Evolutionary conservation across 2,329 filamentous ascomycete genomes (phyloP), one percentile per base, ranked within the genome.

Genomic region (Hymenoscyphus repandus): DNA sequence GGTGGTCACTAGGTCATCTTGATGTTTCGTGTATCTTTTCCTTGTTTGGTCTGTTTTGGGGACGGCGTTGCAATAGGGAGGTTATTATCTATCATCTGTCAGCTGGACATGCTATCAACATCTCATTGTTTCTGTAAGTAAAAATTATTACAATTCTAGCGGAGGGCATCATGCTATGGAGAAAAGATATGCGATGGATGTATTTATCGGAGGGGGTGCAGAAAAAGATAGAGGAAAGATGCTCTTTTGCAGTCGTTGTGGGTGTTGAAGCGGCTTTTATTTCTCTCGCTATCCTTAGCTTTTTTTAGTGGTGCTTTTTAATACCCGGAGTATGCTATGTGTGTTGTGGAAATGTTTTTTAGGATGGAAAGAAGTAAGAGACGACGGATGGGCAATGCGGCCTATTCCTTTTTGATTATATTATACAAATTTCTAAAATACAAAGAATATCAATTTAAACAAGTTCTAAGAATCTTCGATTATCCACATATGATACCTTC

Each of bases 1-100:
- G 82, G 82, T 47, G 62, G 65, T 43, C 63, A 55, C 45, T 65
- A 60, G 45, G 41, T 46, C 34, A 31, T 45, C 30, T 27, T 11
- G 13, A 4, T 6, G 9, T 17, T 5, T 36, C 1, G 10, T 27
- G 10, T 38, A 34, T 38, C 12, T 47, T 15, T 34, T 30, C 11
- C 15, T 38, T 30, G 10, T 45, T 17, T 47, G 18, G 15, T 36
- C 18, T 36, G 40, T 45, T 31, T 39, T 18, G n/a, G 13, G 36
- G 20, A 39, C 31, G 45, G 45, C 45, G 45, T 47, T 46, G 12
- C 20, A 22, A 22, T 20, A 22, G 33, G 45, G 33, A 12, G 45
- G 34, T 11, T 33, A 32, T 22, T 33, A 39, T 47, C 20, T 17
- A 9, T 38, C 17, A 30, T 12, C 33, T 47, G 20, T 39, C 45